Evolutionary conservation across 2,329 filamentous ascomycete genomes (phyloP).

Genomic region (Cladophialophora yegresii): DNA sequence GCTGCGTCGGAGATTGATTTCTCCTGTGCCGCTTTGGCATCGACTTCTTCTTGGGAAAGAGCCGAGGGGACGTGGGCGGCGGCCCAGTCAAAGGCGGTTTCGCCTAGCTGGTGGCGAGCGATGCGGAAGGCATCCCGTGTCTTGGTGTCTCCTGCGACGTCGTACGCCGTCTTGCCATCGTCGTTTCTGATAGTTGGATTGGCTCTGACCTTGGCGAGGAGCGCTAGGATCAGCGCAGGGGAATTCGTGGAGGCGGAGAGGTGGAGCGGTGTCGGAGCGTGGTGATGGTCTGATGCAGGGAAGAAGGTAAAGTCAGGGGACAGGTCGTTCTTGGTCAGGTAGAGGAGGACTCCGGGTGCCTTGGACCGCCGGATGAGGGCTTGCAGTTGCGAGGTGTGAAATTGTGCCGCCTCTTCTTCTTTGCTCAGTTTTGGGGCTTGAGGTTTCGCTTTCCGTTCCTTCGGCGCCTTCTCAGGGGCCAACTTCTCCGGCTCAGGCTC

Average conservation of each 20-base stretch:
- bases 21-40: constrained; percentile 69
- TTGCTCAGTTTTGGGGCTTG: constrained; percentile 68
- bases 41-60: constrained; percentile 70
- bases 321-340: constrained; percentile 75
- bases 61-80: constrained; percentile 69
- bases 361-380: constrained; percentile 87
- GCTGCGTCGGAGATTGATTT: constrained; percentile 67
- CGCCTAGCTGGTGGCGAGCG: constrained; percentile 78
- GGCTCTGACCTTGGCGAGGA: constrained; percentile 72
- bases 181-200: constrained; percentile 70
- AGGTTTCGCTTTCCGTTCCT: constrained; percentile 41
- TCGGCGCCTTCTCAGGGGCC: constrained; percentile 17
- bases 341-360: constrained; percentile 80
- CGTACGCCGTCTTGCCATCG: constrained; percentile 83
- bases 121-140: constrained; percentile 92
- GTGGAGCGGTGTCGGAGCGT: constrained; percentile 81
- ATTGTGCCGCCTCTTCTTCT: constrained; percentile 75
- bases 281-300: constrained; percentile 66
- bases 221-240: constrained; percentile 71
- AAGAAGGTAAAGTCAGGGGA: constrained; percentile 72
- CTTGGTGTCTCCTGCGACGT: constrained; percentile 78
- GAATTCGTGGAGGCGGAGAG: constrained; percentile 81
- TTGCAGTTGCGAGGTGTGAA: constrained; percentile 88
- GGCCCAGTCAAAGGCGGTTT: constrained; percentile 76
- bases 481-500: constrained; percentile 43